phyloP scores from a whole-genome alignment of 768 basidiomycete genomes.

The Plicaturopsis crispa region DNA sequence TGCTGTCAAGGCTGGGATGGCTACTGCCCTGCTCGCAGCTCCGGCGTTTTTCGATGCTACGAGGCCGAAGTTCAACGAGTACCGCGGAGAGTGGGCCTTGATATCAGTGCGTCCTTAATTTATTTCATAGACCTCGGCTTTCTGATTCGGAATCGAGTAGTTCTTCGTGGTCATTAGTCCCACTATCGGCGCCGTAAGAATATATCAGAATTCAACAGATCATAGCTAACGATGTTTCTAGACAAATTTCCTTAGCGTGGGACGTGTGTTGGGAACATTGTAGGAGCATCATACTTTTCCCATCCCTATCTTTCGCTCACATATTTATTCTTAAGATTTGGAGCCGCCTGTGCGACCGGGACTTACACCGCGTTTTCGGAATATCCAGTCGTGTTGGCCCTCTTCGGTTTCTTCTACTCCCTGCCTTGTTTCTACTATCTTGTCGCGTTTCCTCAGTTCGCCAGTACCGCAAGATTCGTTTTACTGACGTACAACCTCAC shows the following conservation, averaged over 20 bases:
- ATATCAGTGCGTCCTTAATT: conserved; percentile 58
- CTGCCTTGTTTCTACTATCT: conserved; percentile 93
- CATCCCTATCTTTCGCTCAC: too few relatives aligned
- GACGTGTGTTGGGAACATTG: conserved; percentile 84
- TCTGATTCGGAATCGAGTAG: too few relatives aligned
- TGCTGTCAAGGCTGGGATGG: conserved; percentile 82
- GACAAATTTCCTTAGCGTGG: conserved; percentile 82
- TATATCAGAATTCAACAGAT: conserved; percentile 6
- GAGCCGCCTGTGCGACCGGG: conserved; percentile 67
- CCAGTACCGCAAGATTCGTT: conserved; percentile 71
- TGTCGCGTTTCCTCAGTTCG: conserved; percentile 68
- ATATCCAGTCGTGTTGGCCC: conserved; percentile 62
- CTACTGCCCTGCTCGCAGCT: conserved; percentile 71
- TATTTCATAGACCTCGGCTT: conserved; percentile 6
- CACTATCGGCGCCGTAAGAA: conserved; percentile 75
- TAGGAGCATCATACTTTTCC: conserved; percentile 27
- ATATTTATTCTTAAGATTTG: conserved; percentile 43
- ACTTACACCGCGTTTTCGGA: conserved; percentile 74
- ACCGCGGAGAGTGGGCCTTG: conserved; percentile 92
- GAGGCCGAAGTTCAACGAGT: conserved; percentile 70
- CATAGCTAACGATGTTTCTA: too few relatives aligned
- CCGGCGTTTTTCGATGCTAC: conserved; percentile 85
- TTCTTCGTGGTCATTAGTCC: conserved; percentile 90
- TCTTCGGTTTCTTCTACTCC: conserved; percentile 85
- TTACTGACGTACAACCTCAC: conserved; percentile 88